Base-by-base conservation (phyloP, 352 stramenopile genomes). In the Globisporangium spinosum region DNA sequence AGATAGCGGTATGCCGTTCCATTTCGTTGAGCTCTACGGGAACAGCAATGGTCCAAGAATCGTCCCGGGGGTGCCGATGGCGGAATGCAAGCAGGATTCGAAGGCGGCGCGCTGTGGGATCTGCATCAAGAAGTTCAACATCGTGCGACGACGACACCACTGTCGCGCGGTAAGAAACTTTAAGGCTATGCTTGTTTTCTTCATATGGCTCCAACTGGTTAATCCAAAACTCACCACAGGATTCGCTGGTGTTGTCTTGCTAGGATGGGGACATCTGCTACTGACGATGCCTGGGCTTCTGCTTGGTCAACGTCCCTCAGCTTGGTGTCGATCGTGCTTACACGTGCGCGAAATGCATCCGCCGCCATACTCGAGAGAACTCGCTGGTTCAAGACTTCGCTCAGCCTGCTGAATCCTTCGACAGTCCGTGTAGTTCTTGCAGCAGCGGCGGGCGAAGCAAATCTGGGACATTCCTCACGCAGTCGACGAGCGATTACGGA, bases 241-340 rank as follows among this genome's bases (percentile, higher is more conserved):
- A 68, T 49, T 9, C 6, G 13, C 8, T 17, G 38, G 32, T 55
- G 35, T 69, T 15, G 47, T 68, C 22, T 68, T 70, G 58, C 84
- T 67, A 93, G 84, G 91, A 82, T 63, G 84, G 82, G 17, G 84
- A 93, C 45, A 73, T 93, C 64, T 93, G 79, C 64, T 93, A 82
- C 62, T 71, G 80, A 59, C 74, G 80, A 10, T 93, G 82, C 66
- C 73, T 93, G 12, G 82, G 77, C 4, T 91, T 89, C 65, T 83
- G 81, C 62, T 74, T 92, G 47, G 84, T 92, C 12, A 77, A 90
- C 62, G 79, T 92, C 34, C 84, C 84, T 0, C 64, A 81, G 10
- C 70, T 82, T 15, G 84, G 84, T 0, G 77, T 90, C 10, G 82
- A 92, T 57, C 79, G 90, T 43, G 77, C 79, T 1, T 90, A 84